Base-by-base conservation (phyloP, 805 yeast genomes). In the Saccharomycopsis babjevae region DNA sequence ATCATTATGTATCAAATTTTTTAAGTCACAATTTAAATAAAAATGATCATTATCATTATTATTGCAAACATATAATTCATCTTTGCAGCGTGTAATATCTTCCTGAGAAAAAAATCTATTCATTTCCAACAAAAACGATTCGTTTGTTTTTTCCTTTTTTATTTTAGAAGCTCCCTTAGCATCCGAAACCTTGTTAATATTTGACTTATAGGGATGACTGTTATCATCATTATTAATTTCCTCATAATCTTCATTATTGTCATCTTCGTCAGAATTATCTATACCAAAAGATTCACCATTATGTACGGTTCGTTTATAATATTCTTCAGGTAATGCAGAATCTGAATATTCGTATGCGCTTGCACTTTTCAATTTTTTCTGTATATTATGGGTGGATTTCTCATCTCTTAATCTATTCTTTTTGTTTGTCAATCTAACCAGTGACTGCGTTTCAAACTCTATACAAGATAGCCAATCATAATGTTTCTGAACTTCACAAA, bases 401-500 rank as follows among this genome's bases (percentile, higher is more conserved):
- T 16, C 57, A 25, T 55, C n/a, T 38, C 15, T 36, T 5, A 16
- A n/a, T 10, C 16, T 55, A 38, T 15, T 38, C 3, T 36, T 36
- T 42, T 20, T 42, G 20, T 18, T 40, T 40, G 42, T 13, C 18
- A 6, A 18, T 10, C 34, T 25, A 3, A n/a, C 15, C 4, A 28
- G 7, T 32, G 56, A 32, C 7, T 15, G 8, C 28, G 50, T 39
- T 18, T 50, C 54, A 30, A 60, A 30, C 18, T 56, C 59, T 16
- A 61, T 42, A 40, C 58, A 61, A 11, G 43, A 56, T 16, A 57
- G 22, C 65, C 65, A 62, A 39, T 60, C 39, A 25, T 58, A 57
- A 40, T 62, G 62, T 42, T 52, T 57, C 55, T 62, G 58, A 1
- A 62, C 57, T 50, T 60, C 63, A 22, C 32, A 18, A 15, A 62